Evolutionary conservation across 2,329 filamentous ascomycete species (phyloP).

Genomic region (Fusarium pseudoanthophilum): DNA sequence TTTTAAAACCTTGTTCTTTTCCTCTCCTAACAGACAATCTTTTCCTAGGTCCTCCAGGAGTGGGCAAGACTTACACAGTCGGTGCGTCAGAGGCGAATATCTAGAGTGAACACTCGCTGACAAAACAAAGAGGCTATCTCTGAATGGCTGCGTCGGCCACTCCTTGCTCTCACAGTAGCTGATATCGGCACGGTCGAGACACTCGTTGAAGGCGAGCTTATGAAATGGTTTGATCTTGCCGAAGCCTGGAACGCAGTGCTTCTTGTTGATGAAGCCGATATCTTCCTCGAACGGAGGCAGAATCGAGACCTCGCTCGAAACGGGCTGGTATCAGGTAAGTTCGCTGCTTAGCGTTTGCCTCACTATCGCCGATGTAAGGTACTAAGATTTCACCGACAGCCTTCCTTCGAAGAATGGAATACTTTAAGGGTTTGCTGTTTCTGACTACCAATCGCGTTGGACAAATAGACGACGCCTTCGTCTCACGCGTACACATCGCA

Average conservation of each 20-base stretch:
- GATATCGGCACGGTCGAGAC: neutral
- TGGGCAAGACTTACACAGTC: neutral
- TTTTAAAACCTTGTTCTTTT: no score
- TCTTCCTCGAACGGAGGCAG: neutral
- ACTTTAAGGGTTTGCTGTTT: neutral
- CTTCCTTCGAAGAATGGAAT: neutral
- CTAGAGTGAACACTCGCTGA: neutral
- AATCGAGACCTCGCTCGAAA: neutral
- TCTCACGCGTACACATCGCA: neutral
- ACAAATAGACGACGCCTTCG: neutral
- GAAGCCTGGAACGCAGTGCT: neutral
- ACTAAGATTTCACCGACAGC: neutral
- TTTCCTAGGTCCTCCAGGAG: neutral
- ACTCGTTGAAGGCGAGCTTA: neutral
- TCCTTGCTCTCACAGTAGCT: neutral
- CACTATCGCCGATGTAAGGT: no score
- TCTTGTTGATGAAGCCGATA: neutral
- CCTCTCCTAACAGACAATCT: no score
- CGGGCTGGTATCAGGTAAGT: neutral
- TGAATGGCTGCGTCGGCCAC: neutral
- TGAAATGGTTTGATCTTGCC: neutral
- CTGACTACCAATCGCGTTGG: neutral
- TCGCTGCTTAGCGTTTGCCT: no score
- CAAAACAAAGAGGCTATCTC: neutral
- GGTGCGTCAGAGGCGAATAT: neutral